A percentile compares a stretch with the other conserved stretches of the same genome.
These are phyloP conservation scores for Aspergillus sp. DNA, from an alignment of 2,329 filamentous ascomycete species.

Conservation along the genomic window DNA sequence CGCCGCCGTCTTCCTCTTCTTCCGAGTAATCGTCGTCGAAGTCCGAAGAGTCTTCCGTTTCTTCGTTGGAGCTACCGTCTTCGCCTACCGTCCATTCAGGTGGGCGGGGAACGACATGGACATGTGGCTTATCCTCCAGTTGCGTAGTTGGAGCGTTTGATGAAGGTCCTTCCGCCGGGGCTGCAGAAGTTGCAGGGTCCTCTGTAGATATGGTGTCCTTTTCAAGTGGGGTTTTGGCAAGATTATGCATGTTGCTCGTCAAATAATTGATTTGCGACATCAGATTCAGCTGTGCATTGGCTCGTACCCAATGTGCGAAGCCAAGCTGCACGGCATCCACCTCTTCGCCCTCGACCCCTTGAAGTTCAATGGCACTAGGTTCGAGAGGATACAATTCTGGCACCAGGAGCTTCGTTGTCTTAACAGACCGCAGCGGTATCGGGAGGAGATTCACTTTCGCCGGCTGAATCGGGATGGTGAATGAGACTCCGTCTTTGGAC, in stretches of 20 bases:
- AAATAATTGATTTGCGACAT: conserved; percentile 75
- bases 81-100: conserved; percentile 65
- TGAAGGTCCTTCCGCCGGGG: background rate
- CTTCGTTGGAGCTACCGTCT: conserved; percentile 34
- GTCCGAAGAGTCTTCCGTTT: conserved; percentile 17
- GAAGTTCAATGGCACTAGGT: conserved; percentile 62
- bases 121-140: conserved; percentile 57
- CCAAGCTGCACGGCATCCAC: conserved; percentile 63
- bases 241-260: conserved; percentile 64
- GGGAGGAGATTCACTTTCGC: conserved; percentile 61
- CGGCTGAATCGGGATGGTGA: conserved; percentile 68
- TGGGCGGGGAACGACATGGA: conserved; percentile 70
- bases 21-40: conserved; percentile 39
- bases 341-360: conserved; percentile 59
- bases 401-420: conserved; percentile 65
- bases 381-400: conserved; percentile 71
- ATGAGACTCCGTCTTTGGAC: conserved; percentile 66
- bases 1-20: conserved; percentile 42
- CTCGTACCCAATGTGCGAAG: conserved; percentile 59
- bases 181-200: conserved; percentile 14
- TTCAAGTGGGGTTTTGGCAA: conserved; percentile 56
- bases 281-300: conserved; percentile 60
- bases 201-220: conserved; percentile 17
- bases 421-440: conserved; percentile 57
- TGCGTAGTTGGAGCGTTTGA: conserved; percentile 6